Evolutionary conservation across 371 early-diverging fungal species (phyloP), one percentile per base, ranked within the genome.

Genomic region (Saksenaea oblongispora): DNA sequence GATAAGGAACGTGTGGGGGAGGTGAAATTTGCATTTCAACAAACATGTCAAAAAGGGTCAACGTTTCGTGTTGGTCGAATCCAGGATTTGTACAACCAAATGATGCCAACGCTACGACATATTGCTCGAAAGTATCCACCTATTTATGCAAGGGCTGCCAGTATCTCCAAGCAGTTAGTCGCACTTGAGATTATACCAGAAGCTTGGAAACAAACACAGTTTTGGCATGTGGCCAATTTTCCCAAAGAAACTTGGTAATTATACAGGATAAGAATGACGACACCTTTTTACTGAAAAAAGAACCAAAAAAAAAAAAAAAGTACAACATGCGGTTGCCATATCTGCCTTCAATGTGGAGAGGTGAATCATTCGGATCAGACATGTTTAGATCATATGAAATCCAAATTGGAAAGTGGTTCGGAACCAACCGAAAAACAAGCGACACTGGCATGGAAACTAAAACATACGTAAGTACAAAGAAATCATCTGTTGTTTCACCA

Each of bases 161-260:
- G 28, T 57, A 78, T 74, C 37, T 83, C 71, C 53, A 82, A 61
- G 22, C 87, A 61, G 62, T 65, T 71, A 34, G 76, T 84, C 3
- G 68, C 87, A 13, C 62, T 90, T 24, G 90, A 90, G 57, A 61
- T 74, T 5, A 69, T 84, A 47, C 85, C 87, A 0, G 89, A 87
- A 54, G 72, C 79, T 31, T 91, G 91, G 91, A 90, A 86, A 66
- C 86, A 87, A 53, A 76, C 86, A 24, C 91, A 91, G 57, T 91
- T 91, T 72, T 66, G 75, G 66, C 90, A 90, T 66, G 75, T 91
- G 17, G 74, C 70, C 41, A 75, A 80, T 60, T 89, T 80, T 61
- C 87, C 84, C 41, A 73, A 74, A 44, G 87, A 73, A 62, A 57
- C 69, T 63, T 91, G 90, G 86, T 88, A 79, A 61, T 69, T 44